phyloP scores from a whole-genome alignment of 2,329 filamentous ascomycete species.

The Fusarium brachygibbosum region DNA sequence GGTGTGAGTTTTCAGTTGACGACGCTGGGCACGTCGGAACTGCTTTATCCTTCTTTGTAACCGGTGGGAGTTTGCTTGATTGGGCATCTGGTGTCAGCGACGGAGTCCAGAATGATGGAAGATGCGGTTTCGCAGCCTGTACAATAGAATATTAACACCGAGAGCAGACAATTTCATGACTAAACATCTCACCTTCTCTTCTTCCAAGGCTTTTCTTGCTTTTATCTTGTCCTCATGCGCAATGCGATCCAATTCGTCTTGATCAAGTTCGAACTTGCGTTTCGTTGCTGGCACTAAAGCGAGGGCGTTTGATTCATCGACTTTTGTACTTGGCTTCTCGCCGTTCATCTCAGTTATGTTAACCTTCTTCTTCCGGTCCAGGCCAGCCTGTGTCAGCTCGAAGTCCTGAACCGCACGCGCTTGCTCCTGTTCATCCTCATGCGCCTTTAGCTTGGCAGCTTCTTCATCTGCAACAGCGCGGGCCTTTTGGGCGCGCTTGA shows the following conservation, averaged over 20 bases:
- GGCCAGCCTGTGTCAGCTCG: constrained; percentile 84
- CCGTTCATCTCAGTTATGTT: constrained; percentile 57
- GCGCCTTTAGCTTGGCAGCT: constrained; percentile 68
- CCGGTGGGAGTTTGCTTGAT: constrained; percentile 64
- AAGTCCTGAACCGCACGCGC: constrained; percentile 83
- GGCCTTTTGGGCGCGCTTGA: constrained; percentile 81
- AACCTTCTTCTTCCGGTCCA: constrained; percentile 57
- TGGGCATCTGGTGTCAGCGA: constrained; percentile 76
- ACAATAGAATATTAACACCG: constrained; percentile 27
- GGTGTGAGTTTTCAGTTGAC: constrained; percentile 73
- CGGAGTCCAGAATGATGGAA: constrained; percentile 95
- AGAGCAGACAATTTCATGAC: constrained; percentile 1
- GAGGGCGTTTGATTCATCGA: constrained; percentile 11
- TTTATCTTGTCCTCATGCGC: constrained; percentile 77
- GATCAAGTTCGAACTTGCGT: constrained; percentile 81
- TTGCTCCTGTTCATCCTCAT: constrained; percentile 77
- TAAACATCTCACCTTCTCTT: constrained; percentile 71
- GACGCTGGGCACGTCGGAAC: constrained; percentile 84
- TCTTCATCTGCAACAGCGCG: constrained; percentile 73
- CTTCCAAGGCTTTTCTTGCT: constrained; percentile 77
- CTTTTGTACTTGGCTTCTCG: constrained; percentile 2
- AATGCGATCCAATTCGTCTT: constrained; percentile 79
- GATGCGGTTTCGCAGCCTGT: constrained; percentile 72
- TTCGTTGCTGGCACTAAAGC: constrained; percentile 59
- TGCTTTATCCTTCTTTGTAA: constrained; percentile 73